Evolutionary conservation across 176 grass and related monocot species (phyloP), one percentile per base, ranked within the genome.

Genomic region (Carex cristatella): DNA sequence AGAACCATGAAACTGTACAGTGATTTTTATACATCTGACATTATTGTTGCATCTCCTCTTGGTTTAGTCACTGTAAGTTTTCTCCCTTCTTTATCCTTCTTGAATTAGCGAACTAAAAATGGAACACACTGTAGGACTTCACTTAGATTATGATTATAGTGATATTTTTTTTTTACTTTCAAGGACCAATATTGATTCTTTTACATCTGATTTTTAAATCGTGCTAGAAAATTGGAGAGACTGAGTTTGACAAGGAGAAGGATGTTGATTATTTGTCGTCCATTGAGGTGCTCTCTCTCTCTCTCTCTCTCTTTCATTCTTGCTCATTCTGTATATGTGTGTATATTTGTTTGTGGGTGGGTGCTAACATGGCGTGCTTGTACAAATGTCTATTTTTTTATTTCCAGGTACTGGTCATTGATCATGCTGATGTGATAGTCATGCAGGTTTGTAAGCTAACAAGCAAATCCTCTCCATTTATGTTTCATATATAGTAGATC

Each of bases 21-120:
- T 77, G 92, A 93, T 84, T 98, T 94, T 70, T 98, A 94, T 88
- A 88, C 93, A 86, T 98, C 95, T 79, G 95, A 98, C 84, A 92
- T 98, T 57, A 92, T 98, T 85, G 85, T 98, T 81, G 95, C 91
- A 66, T 98, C 95, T 90, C 95, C 95, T 83, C 89, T 98, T 84
- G 95, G 91, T 31, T 87, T 98, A 64, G 87, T 89, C 64, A 89
- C 81, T 83, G 95, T 92, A 89, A 93, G 89, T 93, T 79, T 16
- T 81, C 49, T 67, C 0, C 73, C 44, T 30, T 55, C 71, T 75
- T 74, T 75, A 6, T 6, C 23, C 71, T 61, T 61, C 58, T 30
- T n/a, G 6, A 74, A 53, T 40, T 4, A 28, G 44, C 1, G 23
- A 53, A 53, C 70, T 27, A 70, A 70, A 70, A 63, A 28, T 63